These are phyloP conservation scores for Pleoardoris graminearum DNA, from an alignment of 2,329 filamentous ascomycete species.

Conservation along the genomic window DNA sequence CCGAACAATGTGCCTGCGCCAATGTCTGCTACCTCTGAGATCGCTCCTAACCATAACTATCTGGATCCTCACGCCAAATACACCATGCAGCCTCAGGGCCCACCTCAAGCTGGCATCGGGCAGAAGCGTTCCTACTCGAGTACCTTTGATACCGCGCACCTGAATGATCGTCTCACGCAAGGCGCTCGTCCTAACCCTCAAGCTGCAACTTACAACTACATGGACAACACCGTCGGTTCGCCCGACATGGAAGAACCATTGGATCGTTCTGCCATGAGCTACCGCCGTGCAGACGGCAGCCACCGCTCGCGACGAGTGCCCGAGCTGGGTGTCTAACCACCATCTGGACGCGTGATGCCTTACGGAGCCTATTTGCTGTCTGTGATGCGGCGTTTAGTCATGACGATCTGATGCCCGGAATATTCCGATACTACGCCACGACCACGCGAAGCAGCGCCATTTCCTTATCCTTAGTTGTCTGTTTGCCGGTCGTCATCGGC, in stretches of 20 bases:
- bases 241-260: slow-evolving; percentile 48
- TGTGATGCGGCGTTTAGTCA: background rate
- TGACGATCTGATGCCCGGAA: background rate
- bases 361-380: background rate
- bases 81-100: slow-evolving; percentile 28
- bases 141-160: slow-evolving; percentile 51
- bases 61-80: slow-evolving; percentile 31
- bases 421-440: background rate
- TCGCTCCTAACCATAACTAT: slow-evolving; percentile 30
- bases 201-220: slow-evolving; percentile 37
- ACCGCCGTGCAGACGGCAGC: slow-evolving; percentile 53
- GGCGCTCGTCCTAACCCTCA: slow-evolving; percentile 49
- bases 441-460: background rate
- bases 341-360: background rate
- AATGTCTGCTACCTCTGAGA: slow-evolving; percentile 41
- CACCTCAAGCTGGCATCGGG: slow-evolving; percentile 33
- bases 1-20: slow-evolving; percentile 35
- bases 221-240: slow-evolving; percentile 24
- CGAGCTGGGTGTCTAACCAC: slow-evolving; percentile 32
- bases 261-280: slow-evolving; percentile 49
- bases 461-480: background rate
- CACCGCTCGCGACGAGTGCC: slow-evolving; percentile 44
- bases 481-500: background rate
- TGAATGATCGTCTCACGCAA: slow-evolving; percentile 49
- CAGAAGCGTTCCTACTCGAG: slow-evolving; percentile 53